These are phyloP conservation scores for Colletotrichum siamense DNA, from an alignment of 2,329 filamentous ascomycete genomes.

Conservation along the genomic window DNA sequence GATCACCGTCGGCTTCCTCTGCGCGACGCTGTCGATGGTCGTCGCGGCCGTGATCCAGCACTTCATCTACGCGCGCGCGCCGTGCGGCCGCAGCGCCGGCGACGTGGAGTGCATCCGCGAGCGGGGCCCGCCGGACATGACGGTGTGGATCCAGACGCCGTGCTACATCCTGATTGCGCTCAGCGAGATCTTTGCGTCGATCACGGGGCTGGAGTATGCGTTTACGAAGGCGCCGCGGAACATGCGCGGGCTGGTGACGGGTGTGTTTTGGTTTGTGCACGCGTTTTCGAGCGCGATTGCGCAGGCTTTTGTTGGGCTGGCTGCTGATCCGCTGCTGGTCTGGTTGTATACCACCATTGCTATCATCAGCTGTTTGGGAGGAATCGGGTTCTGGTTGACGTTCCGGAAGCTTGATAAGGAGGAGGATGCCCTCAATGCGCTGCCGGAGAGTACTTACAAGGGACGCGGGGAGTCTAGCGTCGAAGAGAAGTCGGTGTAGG, in stretches of 20 bases:
- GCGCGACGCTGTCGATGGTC: conserved; percentile 31
- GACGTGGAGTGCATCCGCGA: conserved; percentile 47
- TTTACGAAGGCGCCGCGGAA: conserved; percentile 69
- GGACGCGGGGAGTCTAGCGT: background rate
- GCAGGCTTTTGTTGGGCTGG: conserved; percentile 42
- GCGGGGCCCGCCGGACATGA: conserved; percentile 46
- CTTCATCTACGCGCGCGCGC: conserved; percentile 57
- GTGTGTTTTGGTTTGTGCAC: conserved; percentile 62
- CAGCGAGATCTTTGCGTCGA: conserved; percentile 33
- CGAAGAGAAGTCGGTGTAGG: background rate
- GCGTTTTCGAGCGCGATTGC: conserved; percentile 64
- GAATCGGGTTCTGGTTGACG: conserved; percentile 64
- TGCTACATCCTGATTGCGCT: conserved; percentile 34
- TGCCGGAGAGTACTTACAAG: conserved; percentile 33
- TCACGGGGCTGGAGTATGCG: conserved; percentile 63
- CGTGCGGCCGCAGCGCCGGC: conserved; percentile 51
- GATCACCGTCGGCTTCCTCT: conserved; percentile 49
- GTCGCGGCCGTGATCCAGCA: conserved; percentile 42
- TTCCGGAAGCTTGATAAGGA: conserved; percentile 61
- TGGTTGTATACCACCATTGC: conserved; percentile 69
- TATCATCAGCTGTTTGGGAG: conserved; percentile 61
- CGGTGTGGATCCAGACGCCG: conserved; percentile 55
- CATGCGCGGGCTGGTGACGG: conserved; percentile 65
- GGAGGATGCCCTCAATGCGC: conserved; percentile 67
- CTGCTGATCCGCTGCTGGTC: conserved; percentile 60